Evolutionary conservation across 1,284 basidiomycete genomes (phyloP).

Genomic region (Fomes fomentarius): DNA sequence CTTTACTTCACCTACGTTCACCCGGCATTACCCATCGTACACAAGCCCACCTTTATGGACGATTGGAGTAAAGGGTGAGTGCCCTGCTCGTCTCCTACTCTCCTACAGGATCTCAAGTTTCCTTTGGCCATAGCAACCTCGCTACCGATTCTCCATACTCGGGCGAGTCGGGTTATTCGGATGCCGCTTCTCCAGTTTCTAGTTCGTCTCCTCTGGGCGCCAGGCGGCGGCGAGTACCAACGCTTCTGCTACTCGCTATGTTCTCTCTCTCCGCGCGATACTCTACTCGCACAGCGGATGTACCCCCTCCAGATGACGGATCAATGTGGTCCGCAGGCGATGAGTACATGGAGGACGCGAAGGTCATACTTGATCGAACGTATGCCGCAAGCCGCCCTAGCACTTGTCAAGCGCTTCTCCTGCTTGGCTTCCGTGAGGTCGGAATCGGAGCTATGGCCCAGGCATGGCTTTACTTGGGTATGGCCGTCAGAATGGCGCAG

Average conservation of each 20-base stretch:
- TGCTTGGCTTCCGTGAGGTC: constrained; percentile 82
- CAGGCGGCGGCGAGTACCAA: constrained; percentile 54
- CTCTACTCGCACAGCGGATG: constrained; percentile 35
- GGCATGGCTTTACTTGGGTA: constrained; percentile 82
- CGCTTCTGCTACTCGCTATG: constrained; percentile 75
- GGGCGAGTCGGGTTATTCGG: constrained; percentile 35
- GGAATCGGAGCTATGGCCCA: constrained; percentile 88
- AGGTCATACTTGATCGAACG: constrained; percentile 64
- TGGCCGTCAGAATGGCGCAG: constrained; percentile 84
- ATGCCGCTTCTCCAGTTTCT: constrained; percentile 34
- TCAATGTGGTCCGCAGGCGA: constrained; percentile 87
- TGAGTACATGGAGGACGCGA: constrained; percentile 70
- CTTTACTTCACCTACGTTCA: constrained; percentile 84
- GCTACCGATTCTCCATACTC: constrained; percentile 29
- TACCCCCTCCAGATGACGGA: constrained; percentile 49
- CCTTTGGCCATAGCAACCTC: constrained; percentile 15
- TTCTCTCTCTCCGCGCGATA: constrained; percentile 79
- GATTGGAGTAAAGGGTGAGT: constrained; percentile 49
- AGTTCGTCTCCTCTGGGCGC: constrained; percentile 43
- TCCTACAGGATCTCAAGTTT: background rate
- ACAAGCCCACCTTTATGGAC: constrained; percentile 71
- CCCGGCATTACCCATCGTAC: constrained; percentile 70
- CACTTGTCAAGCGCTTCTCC: constrained; percentile 77
- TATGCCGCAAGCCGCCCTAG: constrained; percentile 69
- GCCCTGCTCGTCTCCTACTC: background rate